Percentiles rank a stretch among this genome's conserved stretches.
phyloP scores from a whole-genome alignment of 257 asterid species.

The Forsythia suspensa region DNA sequence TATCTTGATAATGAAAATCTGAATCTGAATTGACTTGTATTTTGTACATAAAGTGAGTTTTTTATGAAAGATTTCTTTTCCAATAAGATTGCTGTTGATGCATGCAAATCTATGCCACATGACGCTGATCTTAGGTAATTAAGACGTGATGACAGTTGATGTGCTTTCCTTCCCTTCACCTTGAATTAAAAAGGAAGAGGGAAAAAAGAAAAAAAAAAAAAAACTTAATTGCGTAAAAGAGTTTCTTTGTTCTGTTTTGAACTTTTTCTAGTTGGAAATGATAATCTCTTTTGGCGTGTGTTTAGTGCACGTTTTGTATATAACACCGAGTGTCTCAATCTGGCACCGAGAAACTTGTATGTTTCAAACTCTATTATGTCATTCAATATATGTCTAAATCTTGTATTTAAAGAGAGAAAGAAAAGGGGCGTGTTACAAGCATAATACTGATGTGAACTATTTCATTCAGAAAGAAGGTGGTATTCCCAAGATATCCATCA shows the following conservation, averaged over 20 bases:
- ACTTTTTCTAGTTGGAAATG: neutral
- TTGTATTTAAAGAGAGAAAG: neutral
- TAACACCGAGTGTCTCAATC: neutral
- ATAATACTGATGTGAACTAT: constrained; percentile 21
- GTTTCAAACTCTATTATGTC: neutral
- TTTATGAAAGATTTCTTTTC: neutral
- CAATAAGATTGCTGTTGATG: neutral
- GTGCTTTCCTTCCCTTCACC: neutral
- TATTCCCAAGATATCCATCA: constrained; percentile 73
- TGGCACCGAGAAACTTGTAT: neutral
- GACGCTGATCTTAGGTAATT: neutral
- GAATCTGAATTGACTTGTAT: neutral
- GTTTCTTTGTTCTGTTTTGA: neutral
- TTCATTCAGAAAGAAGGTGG: constrained; percentile 91
- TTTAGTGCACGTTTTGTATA: neutral
- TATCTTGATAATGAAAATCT: neutral
- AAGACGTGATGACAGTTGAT: neutral
- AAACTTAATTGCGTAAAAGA: neutral
- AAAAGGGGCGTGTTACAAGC: neutral
- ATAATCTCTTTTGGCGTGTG: neutral
- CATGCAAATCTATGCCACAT: neutral
- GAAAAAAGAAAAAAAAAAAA: too few species aligned
- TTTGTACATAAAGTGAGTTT: neutral
- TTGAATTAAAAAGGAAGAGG: neutral
- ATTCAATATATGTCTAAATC: neutral